A percentile compares a stretch with the other conserved stretches of the same genome.
Evolutionary conservation across 768 basidiomycete species (phyloP).

Genomic region (Hericium alpestre): DNA sequence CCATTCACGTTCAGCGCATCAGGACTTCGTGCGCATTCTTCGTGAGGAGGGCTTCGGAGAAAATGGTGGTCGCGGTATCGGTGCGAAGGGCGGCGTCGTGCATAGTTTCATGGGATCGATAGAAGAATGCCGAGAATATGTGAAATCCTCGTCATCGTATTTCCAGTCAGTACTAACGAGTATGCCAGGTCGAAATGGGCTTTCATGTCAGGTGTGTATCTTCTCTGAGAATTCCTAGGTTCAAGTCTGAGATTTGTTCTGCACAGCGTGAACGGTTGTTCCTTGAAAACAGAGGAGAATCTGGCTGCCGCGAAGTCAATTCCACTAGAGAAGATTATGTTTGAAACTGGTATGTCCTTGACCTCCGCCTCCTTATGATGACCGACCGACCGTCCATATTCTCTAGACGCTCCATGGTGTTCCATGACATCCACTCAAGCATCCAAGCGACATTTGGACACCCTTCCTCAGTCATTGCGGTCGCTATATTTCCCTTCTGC

Average conservation of each 20-base stretch:
- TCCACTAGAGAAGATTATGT: conserved; percentile 47
- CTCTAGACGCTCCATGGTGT: conserved; percentile 62
- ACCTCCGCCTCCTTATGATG: neutral
- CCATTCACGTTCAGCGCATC: conserved; percentile 70
- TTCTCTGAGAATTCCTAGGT: neutral
- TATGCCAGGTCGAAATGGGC: conserved; percentile 56
- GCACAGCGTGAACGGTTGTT: conserved; percentile 61
- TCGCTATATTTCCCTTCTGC: conserved; percentile 40
- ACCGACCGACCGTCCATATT: neutral
- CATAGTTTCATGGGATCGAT: conserved; percentile 70
- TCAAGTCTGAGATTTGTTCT: neutral
- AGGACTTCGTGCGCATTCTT: conserved; percentile 56
- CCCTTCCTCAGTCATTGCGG: conserved; percentile 36
- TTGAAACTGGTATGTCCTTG: conserved; percentile 56
- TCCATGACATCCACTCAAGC: conserved; percentile 59
- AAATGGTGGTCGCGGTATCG: conserved; percentile 42
- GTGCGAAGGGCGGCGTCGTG: conserved; percentile 64
- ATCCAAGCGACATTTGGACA: conserved; percentile 38
- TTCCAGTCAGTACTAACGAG: neutral
- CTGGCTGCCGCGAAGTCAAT: conserved; percentile 44
- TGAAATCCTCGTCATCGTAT: conserved; percentile 22
- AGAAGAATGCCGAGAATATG: conserved; percentile 55
- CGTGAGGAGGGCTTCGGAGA: conserved; percentile 53
- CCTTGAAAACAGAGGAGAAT: conserved; percentile 62
- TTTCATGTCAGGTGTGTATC: conserved; percentile 47